Conservation (phyloP, 352 stramenopile species). For the Phytophthora aleatoria region DNA sequence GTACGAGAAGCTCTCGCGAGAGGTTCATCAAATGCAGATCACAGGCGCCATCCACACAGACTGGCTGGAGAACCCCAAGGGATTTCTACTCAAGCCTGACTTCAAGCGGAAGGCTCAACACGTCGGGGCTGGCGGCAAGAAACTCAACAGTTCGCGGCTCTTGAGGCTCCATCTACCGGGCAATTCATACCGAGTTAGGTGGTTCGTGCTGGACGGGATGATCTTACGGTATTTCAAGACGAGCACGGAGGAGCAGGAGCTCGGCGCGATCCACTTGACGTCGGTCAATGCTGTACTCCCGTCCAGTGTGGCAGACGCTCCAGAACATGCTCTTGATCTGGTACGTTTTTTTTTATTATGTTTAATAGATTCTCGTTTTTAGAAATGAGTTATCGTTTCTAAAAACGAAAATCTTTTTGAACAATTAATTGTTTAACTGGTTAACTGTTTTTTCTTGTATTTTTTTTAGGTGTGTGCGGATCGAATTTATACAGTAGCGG, state of each 20-base stretch:
- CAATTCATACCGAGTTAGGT: constrained; percentile 80
- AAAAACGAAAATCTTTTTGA: neutral
- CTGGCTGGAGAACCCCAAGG: constrained; percentile 91
- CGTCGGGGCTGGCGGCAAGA: constrained; percentile 84
- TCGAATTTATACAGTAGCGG: constrained; percentile 88
- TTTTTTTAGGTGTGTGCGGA: constrained; percentile 77
- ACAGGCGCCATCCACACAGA: constrained; percentile 89
- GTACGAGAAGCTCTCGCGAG: constrained; percentile 90
- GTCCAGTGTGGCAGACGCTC: constrained; percentile 88
- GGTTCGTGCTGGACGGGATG: constrained; percentile 91
- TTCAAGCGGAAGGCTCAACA: constrained; percentile 90
- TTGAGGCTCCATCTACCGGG: constrained; percentile 81
- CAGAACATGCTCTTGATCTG: constrained; percentile 84
- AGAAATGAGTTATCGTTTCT: neutral
- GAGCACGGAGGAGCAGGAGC: constrained; percentile 85
- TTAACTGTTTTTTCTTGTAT: constrained; percentile 11
- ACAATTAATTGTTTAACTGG: neutral
- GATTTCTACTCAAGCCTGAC: constrained; percentile 87
- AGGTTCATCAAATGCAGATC: constrained; percentile 90
- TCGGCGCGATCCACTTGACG: constrained; percentile 87
- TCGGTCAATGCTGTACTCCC: constrained; percentile 88
- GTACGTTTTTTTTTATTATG: constrained; percentile 31
- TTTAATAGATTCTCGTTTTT: neutral
- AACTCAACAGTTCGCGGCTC: constrained; percentile 80
- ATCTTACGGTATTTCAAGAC: constrained; percentile 90